These are phyloP conservation scores for Akanthomyces muscarius DNA, from an alignment of 2,329 filamentous ascomycete genomes.

Conservation along the genomic window DNA sequence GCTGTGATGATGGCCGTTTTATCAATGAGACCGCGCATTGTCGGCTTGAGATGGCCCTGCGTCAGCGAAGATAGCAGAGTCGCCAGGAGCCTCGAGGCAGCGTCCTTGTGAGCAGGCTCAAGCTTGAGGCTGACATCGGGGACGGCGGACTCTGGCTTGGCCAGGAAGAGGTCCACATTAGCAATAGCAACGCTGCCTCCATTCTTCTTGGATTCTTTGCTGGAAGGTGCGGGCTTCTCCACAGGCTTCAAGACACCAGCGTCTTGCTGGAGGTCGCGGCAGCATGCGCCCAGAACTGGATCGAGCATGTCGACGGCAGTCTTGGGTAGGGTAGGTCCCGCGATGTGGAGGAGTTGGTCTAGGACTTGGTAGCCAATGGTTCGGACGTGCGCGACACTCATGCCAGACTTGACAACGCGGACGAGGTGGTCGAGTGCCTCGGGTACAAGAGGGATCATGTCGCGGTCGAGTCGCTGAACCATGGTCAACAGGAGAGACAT, in stretches of 20 bases:
- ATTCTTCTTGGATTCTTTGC: conserved; percentile 36
- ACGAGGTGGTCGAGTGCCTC: conserved; percentile 66
- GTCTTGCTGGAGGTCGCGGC: conserved; percentile 64
- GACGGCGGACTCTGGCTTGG: conserved; percentile 34
- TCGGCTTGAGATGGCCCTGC: conserved; percentile 63
- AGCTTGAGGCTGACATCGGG: conserved; percentile 31
- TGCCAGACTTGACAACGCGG: conserved; percentile 63
- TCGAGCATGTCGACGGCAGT: conserved; percentile 60
- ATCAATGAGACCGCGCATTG: conserved; percentile 71
- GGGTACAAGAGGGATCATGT: conserved; percentile 56
- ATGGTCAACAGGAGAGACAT: conserved; percentile 59
- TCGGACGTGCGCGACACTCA: conserved; percentile 52
- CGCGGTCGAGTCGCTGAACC: conserved; percentile 53
- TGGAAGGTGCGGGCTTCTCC: conserved; percentile 30
- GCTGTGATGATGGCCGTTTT: conserved; percentile 71
- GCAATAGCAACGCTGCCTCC: conserved; percentile 31
- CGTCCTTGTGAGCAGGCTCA: conserved; percentile 44
- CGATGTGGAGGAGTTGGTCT: conserved; percentile 52
- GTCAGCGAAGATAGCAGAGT: conserved; percentile 60
- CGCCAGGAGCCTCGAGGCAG: conserved; percentile 61
- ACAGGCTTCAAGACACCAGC: conserved; percentile 43
- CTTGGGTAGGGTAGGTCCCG: conserved; percentile 65
- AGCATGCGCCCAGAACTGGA: conserved; percentile 62
- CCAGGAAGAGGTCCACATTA: conserved; percentile 71
- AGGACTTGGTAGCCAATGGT: conserved; percentile 57